Percentiles rank a stretch among this genome's conserved stretches.
Evolutionary conservation across 164 flowering plant genomes (phyloP).

Genomic region (Vitis cinerea): DNA sequence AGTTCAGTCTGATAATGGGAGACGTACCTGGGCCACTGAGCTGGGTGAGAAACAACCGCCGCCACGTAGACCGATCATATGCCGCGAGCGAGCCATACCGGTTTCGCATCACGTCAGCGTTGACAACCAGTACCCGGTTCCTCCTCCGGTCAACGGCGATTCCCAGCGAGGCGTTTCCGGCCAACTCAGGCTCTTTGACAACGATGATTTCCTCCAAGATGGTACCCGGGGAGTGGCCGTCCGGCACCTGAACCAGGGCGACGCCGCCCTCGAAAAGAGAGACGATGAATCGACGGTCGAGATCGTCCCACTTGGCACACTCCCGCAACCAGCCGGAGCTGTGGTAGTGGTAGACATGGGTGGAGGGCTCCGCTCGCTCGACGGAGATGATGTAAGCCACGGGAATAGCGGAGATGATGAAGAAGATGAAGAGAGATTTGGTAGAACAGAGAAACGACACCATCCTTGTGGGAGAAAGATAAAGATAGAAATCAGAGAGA

Average conservation of each 20-base stretch:
- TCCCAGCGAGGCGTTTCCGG: conserved; percentile 68
- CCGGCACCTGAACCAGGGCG: conserved; percentile 50
- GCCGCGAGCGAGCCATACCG: conserved; percentile 70
- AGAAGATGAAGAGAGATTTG: conserved; percentile 32
- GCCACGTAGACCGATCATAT: conserved; percentile 73
- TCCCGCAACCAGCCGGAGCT: conserved; percentile 77
- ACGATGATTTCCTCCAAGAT: conserved; percentile 40
- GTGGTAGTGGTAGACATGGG: conserved; percentile 61
- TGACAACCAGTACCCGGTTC: conserved; percentile 63
- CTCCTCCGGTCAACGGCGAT: conserved; percentile 57
- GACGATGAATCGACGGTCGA: conserved; percentile 64
- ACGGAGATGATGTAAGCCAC: conserved; percentile 51
- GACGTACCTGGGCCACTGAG: conserved; percentile 65
- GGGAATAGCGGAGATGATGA: conserved; percentile 69
- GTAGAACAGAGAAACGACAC: conserved; percentile 38
- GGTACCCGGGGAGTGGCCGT: conserved; percentile 19
- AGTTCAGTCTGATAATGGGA: too few species aligned
- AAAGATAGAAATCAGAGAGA: conserved; percentile 11
- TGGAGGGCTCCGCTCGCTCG: conserved; percentile 43
- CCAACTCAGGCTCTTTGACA: conserved; percentile 49
- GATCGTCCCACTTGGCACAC: conserved; percentile 78
- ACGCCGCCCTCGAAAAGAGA: conserved; percentile 70
- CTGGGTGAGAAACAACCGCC: conserved; percentile 64
- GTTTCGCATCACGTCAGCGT: conserved; percentile 50
- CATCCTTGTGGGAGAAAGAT: conserved; percentile 16